Base-by-base conservation (phyloP, 331 rosid genomes). In the Prunus yedoensis region DNA sequence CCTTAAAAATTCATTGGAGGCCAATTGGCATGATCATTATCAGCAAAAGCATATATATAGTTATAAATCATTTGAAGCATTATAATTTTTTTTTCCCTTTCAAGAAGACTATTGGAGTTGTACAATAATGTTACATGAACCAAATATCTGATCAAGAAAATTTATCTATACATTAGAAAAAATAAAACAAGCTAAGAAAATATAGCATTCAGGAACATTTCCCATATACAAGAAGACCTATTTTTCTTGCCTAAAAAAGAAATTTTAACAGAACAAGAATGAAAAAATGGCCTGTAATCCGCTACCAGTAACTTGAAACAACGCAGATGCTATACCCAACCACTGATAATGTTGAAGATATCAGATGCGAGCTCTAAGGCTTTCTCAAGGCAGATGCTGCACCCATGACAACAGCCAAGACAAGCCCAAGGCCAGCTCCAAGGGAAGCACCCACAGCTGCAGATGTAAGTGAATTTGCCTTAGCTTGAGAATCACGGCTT, bases 381-480 rank as follows among this genome's bases (percentile, higher is more conserved):
- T 94, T 92, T 90, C 99, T 90, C 77, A 94, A 83, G 84, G 97
- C 97, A 73, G 99, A 94, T 67, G 99, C 99, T 70, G 99, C 99
- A 58, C 99, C 99, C 97, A 94, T 92, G 74, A 89, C 97, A 49
- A 94, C 86, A 10, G 99, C 99, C 58, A 94, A 76, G 27, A 90
- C 91, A 84, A 94, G 63, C 83, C 99, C 97, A 46, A 94, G 87
- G 76, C 97, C 97, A 38, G 99, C 99, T 25, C 99, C 99, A 5
- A 92, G 64, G 13, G 99, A 92, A 57, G 99, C 99, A 56, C 99
- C 99, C 78, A 87, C 97, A 12, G 97, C 89, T 15, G 99, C 97
- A 46, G 99, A 82, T 75, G 86, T 72, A 58, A 89, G 74, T 3
- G 99, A 89, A 73, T 68, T 87, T 74, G 75, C 85, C 82, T 86